Evolutionary conservation across 2,329 filamentous ascomycete species (phyloP).

Genomic region (Aschersonia sp.): DNA sequence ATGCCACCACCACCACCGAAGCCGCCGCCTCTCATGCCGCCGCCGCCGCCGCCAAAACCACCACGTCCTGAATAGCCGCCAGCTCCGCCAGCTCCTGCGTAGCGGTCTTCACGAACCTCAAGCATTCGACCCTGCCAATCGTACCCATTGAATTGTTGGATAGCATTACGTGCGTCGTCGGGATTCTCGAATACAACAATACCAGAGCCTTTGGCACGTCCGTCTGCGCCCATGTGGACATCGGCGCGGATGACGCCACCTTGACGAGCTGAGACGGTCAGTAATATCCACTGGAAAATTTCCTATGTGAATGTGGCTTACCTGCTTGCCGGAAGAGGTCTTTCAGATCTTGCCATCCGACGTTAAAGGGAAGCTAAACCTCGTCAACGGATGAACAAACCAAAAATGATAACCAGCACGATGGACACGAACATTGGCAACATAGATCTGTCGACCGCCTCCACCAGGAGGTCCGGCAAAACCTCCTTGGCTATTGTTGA

Average conservation of each 20-base stretch:
- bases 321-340: constrained; percentile 96
- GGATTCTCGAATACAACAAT: constrained; percentile 93
- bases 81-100: constrained; percentile 50
- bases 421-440: constrained; percentile 82
- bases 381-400: constrained; percentile 3
- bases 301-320: constrained; percentile 32
- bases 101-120: constrained; percentile 93
- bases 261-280: constrained; percentile 30
- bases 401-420: neutral
- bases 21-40: constrained; percentile 26
- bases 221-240: constrained; percentile 82
- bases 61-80: constrained; percentile 41
- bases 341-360: constrained; percentile 98
- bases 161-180: constrained; percentile 89
- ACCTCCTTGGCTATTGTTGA: constrained; percentile 36
- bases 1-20: constrained; percentile 19
- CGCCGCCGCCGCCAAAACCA: constrained; percentile 43
- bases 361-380: constrained; percentile 79
- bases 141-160: constrained; percentile 95
- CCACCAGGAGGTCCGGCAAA: constrained; percentile 33
- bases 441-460: constrained; percentile 76
- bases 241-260: constrained; percentile 86
- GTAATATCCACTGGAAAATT: neutral
- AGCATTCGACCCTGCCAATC: constrained; percentile 92
- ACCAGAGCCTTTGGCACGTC: constrained; percentile 88